phyloP scores from a whole-genome alignment of 371 early-diverging fungal genomes.

The Chytridiales sp. region DNA sequence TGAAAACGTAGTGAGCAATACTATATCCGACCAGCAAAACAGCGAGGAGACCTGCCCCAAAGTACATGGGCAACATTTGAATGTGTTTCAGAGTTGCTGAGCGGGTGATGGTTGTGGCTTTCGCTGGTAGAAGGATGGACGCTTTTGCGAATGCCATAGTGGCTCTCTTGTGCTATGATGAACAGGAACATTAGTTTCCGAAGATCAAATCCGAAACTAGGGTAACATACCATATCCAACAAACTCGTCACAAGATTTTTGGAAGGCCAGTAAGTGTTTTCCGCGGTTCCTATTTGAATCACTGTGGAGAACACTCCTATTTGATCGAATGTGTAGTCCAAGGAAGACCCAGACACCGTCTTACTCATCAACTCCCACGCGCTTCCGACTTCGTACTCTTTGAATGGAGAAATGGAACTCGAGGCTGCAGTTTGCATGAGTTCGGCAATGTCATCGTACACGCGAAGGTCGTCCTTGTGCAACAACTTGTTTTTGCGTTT shows the following conservation, averaged over 20 bases:
- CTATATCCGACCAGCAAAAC: constrained; percentile 22
- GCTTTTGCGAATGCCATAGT: constrained; percentile 22
- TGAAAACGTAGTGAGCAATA: constrained; percentile 27
- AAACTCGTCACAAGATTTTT: constrained; percentile 3
- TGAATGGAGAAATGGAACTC: not conserved
- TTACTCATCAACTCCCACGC: constrained; percentile 26
- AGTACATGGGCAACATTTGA: constrained; percentile 27
- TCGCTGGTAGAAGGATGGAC: constrained; percentile 18
- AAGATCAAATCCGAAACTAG: not conserved
- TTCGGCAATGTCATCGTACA: constrained; percentile 20
- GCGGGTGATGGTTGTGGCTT: constrained; percentile 25
- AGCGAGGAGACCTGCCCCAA: constrained; percentile 28
- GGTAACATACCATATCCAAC: constrained; percentile 12
- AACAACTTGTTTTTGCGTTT: constrained; percentile 26
- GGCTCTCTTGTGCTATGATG: constrained; percentile 24
- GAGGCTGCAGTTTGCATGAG: constrained; percentile 12
- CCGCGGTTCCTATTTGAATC: constrained; percentile 31
- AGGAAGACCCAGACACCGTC: constrained; percentile 39
- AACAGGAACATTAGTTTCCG: not conserved
- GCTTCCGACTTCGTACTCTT: constrained; percentile 27
- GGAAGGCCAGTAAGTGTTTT: constrained; percentile 23
- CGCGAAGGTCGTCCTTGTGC: constrained; percentile 20
- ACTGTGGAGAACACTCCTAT: constrained; percentile 29
- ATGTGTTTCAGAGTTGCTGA: constrained; percentile 15
- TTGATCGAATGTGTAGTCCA: constrained; percentile 47